Evolutionary conservation across 2,329 filamentous ascomycete genomes (phyloP), one percentile per base, ranked within the genome.

Genomic region (Pyrenochaeta sp.): DNA sequence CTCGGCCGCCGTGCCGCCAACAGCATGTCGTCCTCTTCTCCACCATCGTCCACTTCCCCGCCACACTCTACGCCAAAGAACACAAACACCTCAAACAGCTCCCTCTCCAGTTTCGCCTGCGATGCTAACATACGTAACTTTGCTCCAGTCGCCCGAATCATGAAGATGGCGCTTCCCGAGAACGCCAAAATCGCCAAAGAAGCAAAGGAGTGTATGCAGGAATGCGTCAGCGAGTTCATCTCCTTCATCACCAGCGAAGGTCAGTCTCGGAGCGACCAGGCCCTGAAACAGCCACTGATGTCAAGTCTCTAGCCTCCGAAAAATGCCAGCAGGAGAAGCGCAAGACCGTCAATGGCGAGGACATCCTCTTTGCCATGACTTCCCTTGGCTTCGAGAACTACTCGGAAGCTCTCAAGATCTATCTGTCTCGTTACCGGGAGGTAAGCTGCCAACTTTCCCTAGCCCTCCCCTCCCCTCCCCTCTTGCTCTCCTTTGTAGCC

Each of bases 111-210:
- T 61, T 61, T 56, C 63, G 54, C 61, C 48, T 83, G 85, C 63
- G 89, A 94, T 84, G 89, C 90, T 95, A 92, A 95, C 80, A 94
- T 94, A 79, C 85, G 88, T 68, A 94, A 94, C 77, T 91, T 90
- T 84, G 88, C 85, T 75, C 86, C 88, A 99, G 94, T 99, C 67
- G 94, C 94, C 58, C 88, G 94, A 44, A 97, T 99, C 73, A 99
- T 99, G 94, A 99, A 99, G 75, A 88, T 91, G 63, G 94, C 94
- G 6, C 81, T 99, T 35, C 94, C 94, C 37, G 94, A 99, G 58
- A 99, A 99, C 69, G 94, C 94, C 60, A 99, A 99, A 77, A 99
- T 99, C 51, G 92, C 92, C 48, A 99, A 99, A 72, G 94, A 99
- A 72, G 94, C 94, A 42, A 99, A 99, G 74, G 94, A 99, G 72